phyloP scores from a whole-genome alignment of 2,329 filamentous ascomycete species.

The Fusarium lyarnte region DNA sequence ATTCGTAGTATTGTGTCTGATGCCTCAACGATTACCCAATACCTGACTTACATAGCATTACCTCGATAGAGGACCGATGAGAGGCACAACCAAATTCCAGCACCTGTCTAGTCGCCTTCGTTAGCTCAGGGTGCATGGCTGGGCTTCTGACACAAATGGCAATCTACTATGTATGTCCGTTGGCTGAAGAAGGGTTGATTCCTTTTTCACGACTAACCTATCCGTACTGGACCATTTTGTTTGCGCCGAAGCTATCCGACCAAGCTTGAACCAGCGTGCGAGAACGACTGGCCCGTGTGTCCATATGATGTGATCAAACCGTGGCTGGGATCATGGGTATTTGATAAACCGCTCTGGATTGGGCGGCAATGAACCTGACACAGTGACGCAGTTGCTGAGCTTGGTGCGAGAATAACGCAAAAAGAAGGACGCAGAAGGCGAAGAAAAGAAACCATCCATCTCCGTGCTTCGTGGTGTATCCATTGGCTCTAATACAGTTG shows the following conservation, averaged over 20 bases:
- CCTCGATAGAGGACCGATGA: not conserved
- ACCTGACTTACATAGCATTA: not conserved
- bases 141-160: slow-evolving; percentile 11
- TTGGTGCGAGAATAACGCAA: slow-evolving; percentile 4
- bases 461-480: not conserved
- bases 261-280: slow-evolving; percentile 28
- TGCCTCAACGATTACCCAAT: not conserved
- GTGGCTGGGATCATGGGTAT: slow-evolving; percentile 30
- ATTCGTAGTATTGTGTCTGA: not conserved
- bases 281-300: slow-evolving; percentile 44
- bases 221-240: not conserved
- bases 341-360: slow-evolving; percentile 1
- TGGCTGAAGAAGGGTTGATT: not conserved
- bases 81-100: not conserved
- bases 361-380: not conserved
- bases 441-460: not conserved
- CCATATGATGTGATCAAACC: slow-evolving; percentile 36
- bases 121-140: not conserved
- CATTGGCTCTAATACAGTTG: not conserved
- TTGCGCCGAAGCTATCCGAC: slow-evolving; percentile 26
- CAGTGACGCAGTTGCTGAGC: slow-evolving; percentile 8
- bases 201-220: not conserved
- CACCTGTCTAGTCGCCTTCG: not conserved
- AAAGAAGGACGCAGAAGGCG: not conserved
- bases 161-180: slow-evolving; percentile 8